Percentiles rank a stretch among this genome's conserved stretches.
Evolutionary conservation across 192 early-diverging fungal genomes (phyloP).

Genomic region (Coemansia sp.): DNA sequence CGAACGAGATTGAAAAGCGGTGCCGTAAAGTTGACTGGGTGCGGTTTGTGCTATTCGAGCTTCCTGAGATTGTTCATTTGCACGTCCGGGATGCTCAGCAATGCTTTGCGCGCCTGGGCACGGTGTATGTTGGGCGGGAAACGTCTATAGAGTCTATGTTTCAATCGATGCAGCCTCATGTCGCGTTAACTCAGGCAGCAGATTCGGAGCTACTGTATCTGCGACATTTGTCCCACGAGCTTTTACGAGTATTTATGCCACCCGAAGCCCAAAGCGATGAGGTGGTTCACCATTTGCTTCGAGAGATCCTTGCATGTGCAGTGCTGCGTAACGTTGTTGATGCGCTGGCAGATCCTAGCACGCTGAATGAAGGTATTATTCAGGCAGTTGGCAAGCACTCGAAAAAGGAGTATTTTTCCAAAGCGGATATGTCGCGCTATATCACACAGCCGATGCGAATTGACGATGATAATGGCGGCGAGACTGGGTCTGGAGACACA

Average conservation of each 20-base stretch:
- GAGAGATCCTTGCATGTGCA: conserved; percentile 53
- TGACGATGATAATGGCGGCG: conserved; percentile 17
- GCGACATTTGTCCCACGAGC: conserved; percentile 36
- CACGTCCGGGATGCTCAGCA: conserved; percentile 48
- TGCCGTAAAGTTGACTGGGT: conserved; percentile 44
- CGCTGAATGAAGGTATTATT: conserved; percentile 50
- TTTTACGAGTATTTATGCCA: conserved; percentile 46
- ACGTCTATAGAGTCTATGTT: conserved; percentile 48
- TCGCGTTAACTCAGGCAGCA: conserved; percentile 42
- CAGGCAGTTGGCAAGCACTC: conserved; percentile 42
- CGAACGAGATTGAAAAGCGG: conserved; percentile 40
- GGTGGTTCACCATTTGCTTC: conserved; percentile 42
- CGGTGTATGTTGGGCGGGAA: conserved; percentile 43
- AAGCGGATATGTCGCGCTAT: conserved; percentile 49
- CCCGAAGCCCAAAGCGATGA: conserved; percentile 46
- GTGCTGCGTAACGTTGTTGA: conserved; percentile 53
- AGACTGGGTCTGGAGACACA: not conserved
- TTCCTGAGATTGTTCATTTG: conserved; percentile 44
- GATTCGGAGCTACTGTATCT: conserved; percentile 52
- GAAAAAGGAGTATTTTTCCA: conserved; percentile 38
- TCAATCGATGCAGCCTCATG: conserved; percentile 54
- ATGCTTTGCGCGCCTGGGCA: conserved; percentile 43
- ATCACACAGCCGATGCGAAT: conserved; percentile 40
- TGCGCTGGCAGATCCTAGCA: conserved; percentile 42
- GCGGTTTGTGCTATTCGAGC: conserved; percentile 42